Base-by-base conservation (phyloP, 148 eudicot genomes). In the Diospyros lotus region DNA sequence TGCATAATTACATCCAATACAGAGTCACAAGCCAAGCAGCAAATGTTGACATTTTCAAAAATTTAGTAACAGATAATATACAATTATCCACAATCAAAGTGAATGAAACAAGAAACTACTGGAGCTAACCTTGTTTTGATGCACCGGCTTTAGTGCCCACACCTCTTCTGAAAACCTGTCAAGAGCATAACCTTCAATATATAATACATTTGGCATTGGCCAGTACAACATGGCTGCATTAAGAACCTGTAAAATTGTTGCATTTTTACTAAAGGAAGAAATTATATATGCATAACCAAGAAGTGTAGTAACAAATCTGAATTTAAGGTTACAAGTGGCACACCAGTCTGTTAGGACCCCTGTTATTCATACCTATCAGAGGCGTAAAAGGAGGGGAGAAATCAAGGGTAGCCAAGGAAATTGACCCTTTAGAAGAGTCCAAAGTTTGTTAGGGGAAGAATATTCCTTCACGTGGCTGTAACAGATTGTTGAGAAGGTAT, bases 221-320 rank as follows among this genome's bases (percentile, higher is more conserved):
- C 97, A 94, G 77, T 90, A 91, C 56, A 94, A 92, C 97, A 92
- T 91, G 60, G 98, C 98, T 72, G 98, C 98, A 90, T 94, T 94
- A 69, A 94, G 86, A 80, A 91, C 98, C 98, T 94, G 88, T 56
- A 55, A 53, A 28, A 58, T 66, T 52, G 53, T 62, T 68, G 75
- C 28, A 74, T 50, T 66, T 59, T 74, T 66, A 53, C 7, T 41
- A 28, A 54, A 56, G 58, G 69, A 68, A 69, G 59, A 73, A 61
- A 18, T 38, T n/a, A 11, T 12, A 9, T 18, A 46, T 7, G 10
- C 56, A 5, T n/a, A 62, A 28, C 5, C 28, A 40, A 50, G 66
- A 8, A 38, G 6, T 17, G 58, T 42, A 39, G 10, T 39, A 15
- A 13, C 68, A n/a, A 18, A 53, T 56, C 56, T 12, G 41, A 59